These are phyloP conservation scores for Xerophyta viscosa DNA, from an alignment of 106 monocot genomes.

Conservation along the genomic window DNA sequence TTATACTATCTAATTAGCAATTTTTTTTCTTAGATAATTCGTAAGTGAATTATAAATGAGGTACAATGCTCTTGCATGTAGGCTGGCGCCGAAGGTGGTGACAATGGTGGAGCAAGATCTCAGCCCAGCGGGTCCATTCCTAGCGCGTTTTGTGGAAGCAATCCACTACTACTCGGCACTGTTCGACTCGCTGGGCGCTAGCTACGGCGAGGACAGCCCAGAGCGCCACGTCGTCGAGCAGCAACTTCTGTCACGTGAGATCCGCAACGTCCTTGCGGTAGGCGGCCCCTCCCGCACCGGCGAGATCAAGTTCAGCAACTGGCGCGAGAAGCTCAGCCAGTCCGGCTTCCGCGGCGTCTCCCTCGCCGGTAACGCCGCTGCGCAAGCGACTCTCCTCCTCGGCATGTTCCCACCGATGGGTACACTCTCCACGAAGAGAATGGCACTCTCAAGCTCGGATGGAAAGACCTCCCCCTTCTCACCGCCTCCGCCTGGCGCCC, in stretches of 20 bases:
- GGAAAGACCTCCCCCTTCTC: constrained; percentile 91
- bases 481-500: constrained; percentile 95
- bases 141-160: constrained; percentile 86
- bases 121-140: constrained; percentile 72
- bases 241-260: constrained; percentile 86
- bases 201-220: constrained; percentile 74
- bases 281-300: constrained; percentile 84
- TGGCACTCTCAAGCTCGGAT: constrained; percentile 89
- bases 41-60: too few species aligned
- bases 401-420: constrained; percentile 93
- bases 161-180: constrained; percentile 95
- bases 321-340: constrained; percentile 84
- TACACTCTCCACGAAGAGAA: constrained; percentile 93
- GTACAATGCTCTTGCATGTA: too few species aligned
- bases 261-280: constrained; percentile 87
- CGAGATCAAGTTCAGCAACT: constrained; percentile 74
- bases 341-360: constrained; percentile 75
- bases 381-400: constrained; percentile 69
- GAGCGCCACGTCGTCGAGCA: constrained; percentile 91
- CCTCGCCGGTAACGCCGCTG: constrained; percentile 81
- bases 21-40: too few species aligned
- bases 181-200: constrained; percentile 85
- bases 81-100: constrained; percentile 86
- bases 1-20: too few species aligned
- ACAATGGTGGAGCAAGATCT: constrained; percentile 96